Evolutionary conservation across 2,329 filamentous ascomycete species (phyloP), one percentile per base, ranked within the genome.

Genomic region (Talaromyces sp.): DNA sequence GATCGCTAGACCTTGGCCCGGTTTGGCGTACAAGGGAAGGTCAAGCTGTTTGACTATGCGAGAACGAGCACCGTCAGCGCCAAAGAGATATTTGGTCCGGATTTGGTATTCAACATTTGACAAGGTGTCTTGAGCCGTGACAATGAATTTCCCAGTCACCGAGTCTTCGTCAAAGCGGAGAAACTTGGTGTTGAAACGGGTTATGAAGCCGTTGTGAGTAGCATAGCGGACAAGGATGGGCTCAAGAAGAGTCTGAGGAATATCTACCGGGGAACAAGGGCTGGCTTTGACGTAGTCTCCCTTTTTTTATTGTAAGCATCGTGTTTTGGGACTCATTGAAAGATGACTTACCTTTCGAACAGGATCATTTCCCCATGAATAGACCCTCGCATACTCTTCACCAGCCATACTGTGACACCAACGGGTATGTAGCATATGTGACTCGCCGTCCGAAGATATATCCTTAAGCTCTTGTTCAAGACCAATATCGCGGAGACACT

Each of bases 11-110:
- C 81, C 81, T 59, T 81, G 77, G 3, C 80, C 78, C 0, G 78
- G 77, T 55, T 76, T 75, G 28, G 72, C 73, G 52, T 76, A 73
- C 39, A 84, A 65, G 4, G 81, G 81, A 17, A 84, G 74, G 13
- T 78, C 68, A 1, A 84, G 72, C 63, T 82, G 75, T 17, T 73
- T 69, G 47, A 82, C 70, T 10, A 84, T 74, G 60, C 72, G 75
- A 68, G 78, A 82, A 53, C 78, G 69, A 0, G 74, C 80, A 17
- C 80, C 85, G 68, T 88, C 85, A 52, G 81, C 83, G 3, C 85
- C 85, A 63, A 87, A 85, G 8, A 88, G 72, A 64, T 84, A 88
- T 58, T 80, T 81, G 0, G 83, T 80, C n/a, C 30, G 28, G 7
- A 55, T 55, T 22, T 36, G 53, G 28, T 55, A 55, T 22, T 55